A percentile compares a stretch with the other conserved stretches of the same genome.
Evolutionary conservation across 106 monocot genomes (phyloP).

Genomic region (Dendrobium chrysotoxum): DNA sequence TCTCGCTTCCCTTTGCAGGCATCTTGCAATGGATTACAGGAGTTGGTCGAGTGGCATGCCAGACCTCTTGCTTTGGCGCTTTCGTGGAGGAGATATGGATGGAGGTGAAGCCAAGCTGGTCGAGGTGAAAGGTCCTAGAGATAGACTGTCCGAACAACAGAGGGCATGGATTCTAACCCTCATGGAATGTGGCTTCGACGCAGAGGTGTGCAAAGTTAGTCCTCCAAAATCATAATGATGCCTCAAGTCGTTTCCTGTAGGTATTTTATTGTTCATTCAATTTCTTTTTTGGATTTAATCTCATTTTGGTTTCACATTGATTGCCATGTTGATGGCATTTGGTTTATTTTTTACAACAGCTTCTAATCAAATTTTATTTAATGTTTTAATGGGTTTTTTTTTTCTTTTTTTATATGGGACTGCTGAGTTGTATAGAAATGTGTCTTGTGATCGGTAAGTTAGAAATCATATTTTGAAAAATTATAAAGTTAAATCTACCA

Average conservation of each 20-base stretch:
- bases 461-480: too few species aligned
- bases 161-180: constrained; percentile 81
- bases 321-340: background rate
- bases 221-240: constrained; percentile 7
- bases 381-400: too few species aligned
- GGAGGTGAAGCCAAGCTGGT: constrained; percentile 83
- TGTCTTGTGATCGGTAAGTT: too few species aligned
- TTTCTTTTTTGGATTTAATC: background rate
- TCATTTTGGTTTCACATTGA: background rate
- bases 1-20: constrained; percentile 59
- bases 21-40: constrained; percentile 59
- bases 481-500: too few species aligned
- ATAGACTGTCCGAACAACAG: constrained; percentile 87
- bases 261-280: too few species aligned
- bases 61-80: constrained; percentile 85
- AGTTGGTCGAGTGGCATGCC: constrained; percentile 98
- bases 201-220: constrained; percentile 80
- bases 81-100: constrained; percentile 33
- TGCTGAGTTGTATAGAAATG: too few species aligned
- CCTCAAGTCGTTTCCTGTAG: background rate
- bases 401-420: too few species aligned
- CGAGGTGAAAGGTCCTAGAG: constrained; percentile 89
- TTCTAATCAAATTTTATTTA: background rate
- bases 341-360: background rate
- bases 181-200: constrained; percentile 77